phyloP scores from a whole-genome alignment of 208 protist genomes.

The Crithidia brevicula region DNA sequence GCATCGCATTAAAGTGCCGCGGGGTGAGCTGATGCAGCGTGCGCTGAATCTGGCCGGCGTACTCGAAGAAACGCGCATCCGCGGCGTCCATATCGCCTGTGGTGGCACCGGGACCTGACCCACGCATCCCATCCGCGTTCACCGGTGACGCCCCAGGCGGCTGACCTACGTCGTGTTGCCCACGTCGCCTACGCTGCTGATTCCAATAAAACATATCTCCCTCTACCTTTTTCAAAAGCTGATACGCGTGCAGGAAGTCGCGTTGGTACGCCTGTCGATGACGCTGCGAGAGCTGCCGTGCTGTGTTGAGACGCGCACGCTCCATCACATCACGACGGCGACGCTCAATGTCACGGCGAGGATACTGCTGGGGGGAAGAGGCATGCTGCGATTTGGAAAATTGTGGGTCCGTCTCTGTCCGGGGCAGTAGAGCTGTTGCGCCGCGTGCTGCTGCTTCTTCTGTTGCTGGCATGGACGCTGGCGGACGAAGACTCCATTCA shows the following conservation, averaged over 20 bases:
- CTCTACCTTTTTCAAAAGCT: conserved; percentile 15
- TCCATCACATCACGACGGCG: conserved; percentile 1
- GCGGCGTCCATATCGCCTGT: conserved; percentile 20
- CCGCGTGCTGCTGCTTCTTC: not conserved
- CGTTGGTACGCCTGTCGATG: conserved; percentile 14
- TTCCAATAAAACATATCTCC: conserved; percentile 5
- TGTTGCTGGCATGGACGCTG: not conserved
- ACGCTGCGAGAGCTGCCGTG: not conserved
- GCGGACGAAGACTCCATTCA: not conserved
- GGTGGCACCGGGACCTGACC: not conserved
- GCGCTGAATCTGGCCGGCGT: conserved; percentile 37
- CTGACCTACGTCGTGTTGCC: not conserved
- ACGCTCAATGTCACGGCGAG: not conserved
- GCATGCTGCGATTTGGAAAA: not conserved
- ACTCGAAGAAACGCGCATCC: conserved; percentile 35
- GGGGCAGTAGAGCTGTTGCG: too few relatives aligned
- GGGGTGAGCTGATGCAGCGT: conserved; percentile 36
- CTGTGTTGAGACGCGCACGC: conserved; percentile 1
- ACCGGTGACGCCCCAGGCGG: too few relatives aligned
- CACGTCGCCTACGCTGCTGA: conserved; percentile 8
- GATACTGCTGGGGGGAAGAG: not conserved
- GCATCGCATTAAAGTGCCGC: conserved; percentile 28
- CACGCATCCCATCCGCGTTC: too few relatives aligned
- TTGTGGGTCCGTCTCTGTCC: too few relatives aligned
- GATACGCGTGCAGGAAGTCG: conserved; percentile 13